Percentiles rank a stretch among this genome's conserved stretches.
Evolutionary conservation across 371 early-diverging fungal genomes (phyloP).

Genomic region (Rhizoclosmatium hyalinum): DNA sequence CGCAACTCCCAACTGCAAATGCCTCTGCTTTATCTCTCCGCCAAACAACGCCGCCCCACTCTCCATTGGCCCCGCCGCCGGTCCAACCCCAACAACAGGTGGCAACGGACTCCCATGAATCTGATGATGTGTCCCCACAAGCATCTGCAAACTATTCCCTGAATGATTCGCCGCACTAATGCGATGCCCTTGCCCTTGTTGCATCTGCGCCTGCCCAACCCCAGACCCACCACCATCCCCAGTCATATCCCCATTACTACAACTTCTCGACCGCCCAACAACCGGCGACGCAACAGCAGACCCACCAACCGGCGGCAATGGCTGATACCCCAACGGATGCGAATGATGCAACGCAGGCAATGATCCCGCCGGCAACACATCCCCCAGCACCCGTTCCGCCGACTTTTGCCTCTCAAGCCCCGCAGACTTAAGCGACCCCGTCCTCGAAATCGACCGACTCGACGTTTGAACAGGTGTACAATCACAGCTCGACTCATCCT

Average conservation of each 20-base stretch:
- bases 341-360: too few relatives aligned
- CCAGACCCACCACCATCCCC: background rate
- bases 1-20: background rate
- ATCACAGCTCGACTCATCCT: too few relatives aligned
- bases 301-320: background rate
- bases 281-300: background rate
- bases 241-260: background rate
- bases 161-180: background rate
- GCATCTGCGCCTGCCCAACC: background rate
- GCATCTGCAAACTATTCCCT: slow-evolving; percentile 8
- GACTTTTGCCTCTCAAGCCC: too few relatives aligned
- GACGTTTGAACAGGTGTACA: too few relatives aligned
- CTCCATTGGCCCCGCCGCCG: too few relatives aligned
- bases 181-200: background rate
- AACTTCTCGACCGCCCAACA: background rate
- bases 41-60: too few relatives aligned
- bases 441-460: too few relatives aligned
- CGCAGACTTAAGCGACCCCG: too few relatives aligned
- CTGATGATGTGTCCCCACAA: slow-evolving; percentile 1
- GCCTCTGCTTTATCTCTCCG: background rate
- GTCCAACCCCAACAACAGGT: background rate
- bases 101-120: background rate
- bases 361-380: too few relatives aligned
- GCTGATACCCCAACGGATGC: too few relatives aligned
- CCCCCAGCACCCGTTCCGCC: too few relatives aligned